Evolutionary conservation across 306 rosid genomes (phyloP).

Genomic region (Gastrolobium bilobum): DNA sequence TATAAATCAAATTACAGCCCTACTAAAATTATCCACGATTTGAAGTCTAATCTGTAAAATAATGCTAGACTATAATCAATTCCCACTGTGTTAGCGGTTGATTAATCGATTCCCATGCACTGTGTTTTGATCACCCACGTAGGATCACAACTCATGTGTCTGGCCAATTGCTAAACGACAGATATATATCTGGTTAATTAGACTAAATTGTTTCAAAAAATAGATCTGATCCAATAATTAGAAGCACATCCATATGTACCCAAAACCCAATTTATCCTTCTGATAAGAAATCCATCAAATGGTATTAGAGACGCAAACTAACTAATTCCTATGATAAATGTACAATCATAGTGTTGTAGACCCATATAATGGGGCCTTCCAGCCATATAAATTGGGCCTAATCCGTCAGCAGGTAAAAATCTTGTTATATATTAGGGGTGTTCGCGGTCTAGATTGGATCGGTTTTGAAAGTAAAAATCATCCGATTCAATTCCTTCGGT

Average conservation of each 20-base stretch:
- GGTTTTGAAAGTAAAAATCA: too few species aligned
- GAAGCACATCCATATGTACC: background rate
- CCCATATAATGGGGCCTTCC: too few species aligned
- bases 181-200: too few species aligned
- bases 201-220: background rate
- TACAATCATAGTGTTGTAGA: too few species aligned
- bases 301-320: too few species aligned
- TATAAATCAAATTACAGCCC: background rate
- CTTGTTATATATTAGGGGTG: too few species aligned
- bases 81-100: background rate
- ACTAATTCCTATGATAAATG: too few species aligned
- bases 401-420: too few species aligned
- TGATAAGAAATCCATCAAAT: background rate
- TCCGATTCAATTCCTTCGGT: too few species aligned
- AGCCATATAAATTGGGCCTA: too few species aligned
- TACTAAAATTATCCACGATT: background rate
- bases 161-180: background rate
- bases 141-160: background rate
- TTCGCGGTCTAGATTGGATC: too few species aligned
- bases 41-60: background rate
- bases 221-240: background rate
- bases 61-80: background rate
- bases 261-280: background rate
- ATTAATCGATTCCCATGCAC: background rate
- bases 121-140: background rate